phyloP scores from a whole-genome alignment of 805 yeast species.

The Saccharomycopsis synnaedendra region DNA sequence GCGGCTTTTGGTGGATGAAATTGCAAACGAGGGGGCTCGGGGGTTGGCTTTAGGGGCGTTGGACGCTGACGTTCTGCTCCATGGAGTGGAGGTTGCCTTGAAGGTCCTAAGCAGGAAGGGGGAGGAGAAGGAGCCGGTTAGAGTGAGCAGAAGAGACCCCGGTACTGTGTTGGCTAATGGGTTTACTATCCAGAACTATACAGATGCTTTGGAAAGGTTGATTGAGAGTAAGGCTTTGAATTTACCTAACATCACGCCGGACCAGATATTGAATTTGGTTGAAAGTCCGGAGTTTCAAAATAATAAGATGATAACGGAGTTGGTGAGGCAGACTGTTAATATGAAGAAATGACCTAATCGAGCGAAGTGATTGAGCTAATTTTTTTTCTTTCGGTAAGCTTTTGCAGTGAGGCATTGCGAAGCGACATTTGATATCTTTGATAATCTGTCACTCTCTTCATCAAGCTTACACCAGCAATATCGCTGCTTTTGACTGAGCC shows the following conservation, averaged over 20 bases:
- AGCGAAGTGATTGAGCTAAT: background rate
- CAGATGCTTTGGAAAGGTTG: slow-evolving; percentile 11
- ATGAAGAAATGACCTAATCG: background rate
- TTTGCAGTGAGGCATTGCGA: no score
- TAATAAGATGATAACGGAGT: slow-evolving; percentile 13
- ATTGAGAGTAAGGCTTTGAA: slow-evolving; percentile 10
- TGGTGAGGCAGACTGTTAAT: slow-evolving; percentile 3
- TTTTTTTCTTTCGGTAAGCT: no score
- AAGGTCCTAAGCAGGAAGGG: slow-evolving; percentile 2
- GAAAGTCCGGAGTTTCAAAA: slow-evolving; percentile 14
- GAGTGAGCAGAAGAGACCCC: background rate
- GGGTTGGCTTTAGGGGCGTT: slow-evolving; percentile 2
- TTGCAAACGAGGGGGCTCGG: slow-evolving; percentile 1
- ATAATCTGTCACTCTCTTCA: no score
- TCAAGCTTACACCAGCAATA: no score
- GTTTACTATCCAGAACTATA: slow-evolving; percentile 13
- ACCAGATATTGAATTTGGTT: slow-evolving; percentile 13
- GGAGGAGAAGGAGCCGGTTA: slow-evolving; percentile 6
- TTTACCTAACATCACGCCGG: slow-evolving; percentile 14
- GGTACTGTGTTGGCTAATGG: background rate
- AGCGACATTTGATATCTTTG: no score
- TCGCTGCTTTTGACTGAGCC: no score
- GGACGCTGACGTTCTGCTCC: background rate
- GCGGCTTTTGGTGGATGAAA: background rate
- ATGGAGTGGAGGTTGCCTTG: slow-evolving; percentile 9